Evolutionary conservation across 768 basidiomycete species (phyloP).

Genomic region (Austroboletus eburneus): DNA sequence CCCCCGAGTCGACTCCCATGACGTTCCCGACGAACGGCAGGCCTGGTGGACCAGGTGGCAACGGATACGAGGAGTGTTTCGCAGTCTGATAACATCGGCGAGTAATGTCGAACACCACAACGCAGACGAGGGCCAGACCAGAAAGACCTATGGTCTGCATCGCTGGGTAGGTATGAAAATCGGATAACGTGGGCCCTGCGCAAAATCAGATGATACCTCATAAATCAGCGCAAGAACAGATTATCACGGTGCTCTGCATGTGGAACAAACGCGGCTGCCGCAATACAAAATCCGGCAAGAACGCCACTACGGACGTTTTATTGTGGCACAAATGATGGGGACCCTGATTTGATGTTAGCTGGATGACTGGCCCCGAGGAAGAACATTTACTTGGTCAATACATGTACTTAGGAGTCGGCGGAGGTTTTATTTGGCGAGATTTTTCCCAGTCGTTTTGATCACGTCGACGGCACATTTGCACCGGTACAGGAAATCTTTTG

Average conservation of each 20-base stretch:
- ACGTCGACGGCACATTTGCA: too few species aligned
- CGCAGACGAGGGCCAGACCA: neutral
- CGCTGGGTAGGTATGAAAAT: neutral
- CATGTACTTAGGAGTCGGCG: too few species aligned
- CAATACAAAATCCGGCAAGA: neutral
- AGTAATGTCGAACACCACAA: neutral
- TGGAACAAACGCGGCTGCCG: neutral
- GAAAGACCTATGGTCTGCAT: constrained; percentile 6
- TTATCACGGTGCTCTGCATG: neutral
- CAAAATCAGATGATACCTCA: too few species aligned
- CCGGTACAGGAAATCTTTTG: too few species aligned
- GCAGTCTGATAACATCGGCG: neutral
- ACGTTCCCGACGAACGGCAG: constrained; percentile 39
- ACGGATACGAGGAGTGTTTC: constrained; percentile 2
- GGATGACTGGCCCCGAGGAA: too few species aligned
- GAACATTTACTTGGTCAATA: too few species aligned
- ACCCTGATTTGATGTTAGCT: too few species aligned
- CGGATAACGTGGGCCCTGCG: too few species aligned
- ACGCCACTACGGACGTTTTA: too few species aligned
- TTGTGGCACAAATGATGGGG: too few species aligned
- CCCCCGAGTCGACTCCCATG: constrained; percentile 26
- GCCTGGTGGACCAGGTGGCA: constrained; percentile 38
- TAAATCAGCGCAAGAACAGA: neutral
- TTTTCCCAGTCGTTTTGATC: too few species aligned
- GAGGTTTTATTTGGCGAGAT: too few species aligned